Evolutionary conservation across 163 green algal genomes (phyloP), one percentile per base, ranked within the genome.

Genomic region (Volvox carteri): DNA sequence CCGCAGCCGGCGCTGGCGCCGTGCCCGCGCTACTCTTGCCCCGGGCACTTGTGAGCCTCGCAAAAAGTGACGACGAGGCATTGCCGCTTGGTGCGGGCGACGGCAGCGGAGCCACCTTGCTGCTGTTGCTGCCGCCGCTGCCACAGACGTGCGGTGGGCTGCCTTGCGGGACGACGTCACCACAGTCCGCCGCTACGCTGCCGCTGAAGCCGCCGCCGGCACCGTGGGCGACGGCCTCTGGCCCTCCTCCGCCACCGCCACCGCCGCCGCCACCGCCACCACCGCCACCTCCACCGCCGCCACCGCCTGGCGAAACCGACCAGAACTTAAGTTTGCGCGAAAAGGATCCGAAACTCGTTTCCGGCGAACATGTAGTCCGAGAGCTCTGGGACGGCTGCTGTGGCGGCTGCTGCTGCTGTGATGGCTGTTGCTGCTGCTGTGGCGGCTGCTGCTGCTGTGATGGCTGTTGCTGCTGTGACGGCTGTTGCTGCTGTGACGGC

Each of bases 311-410:
- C 30, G 46, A 7, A 6, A 87, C 44, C 1, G 80, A 87, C 68
- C 67, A 88, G 83, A 88, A 88, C 83, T 88, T 88, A 23, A 88
- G 37, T 50, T 88, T 88, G 23, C 83, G 67, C 4, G 37, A 62
- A 23, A 80, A 30, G 11, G 65, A 80, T 8, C 81, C 81, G 30
- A 72, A 44, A 16, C 12, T 67, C 81, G 78, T 87, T 0, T 87
- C 81, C 0, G 65, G 58, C 0, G 58, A 52, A 21, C 19, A 54
- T 0, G 37, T 12, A 60, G 35, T n/a, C 28, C 41, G 33, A 19
- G 35, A 41, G 41, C 78, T 8, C 8, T 19, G 1, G 18, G 46
- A 23, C 33, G 28, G 46, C 28, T 50, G 75, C 46, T 65, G 23
- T 35, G 23, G 23, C 73, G 12, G 41, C 75, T 19, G 9, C 73